These are phyloP conservation scores for Talaromyces sp. DNA, from an alignment of 2,329 filamentous ascomycete genomes.

Conservation along the genomic window DNA sequence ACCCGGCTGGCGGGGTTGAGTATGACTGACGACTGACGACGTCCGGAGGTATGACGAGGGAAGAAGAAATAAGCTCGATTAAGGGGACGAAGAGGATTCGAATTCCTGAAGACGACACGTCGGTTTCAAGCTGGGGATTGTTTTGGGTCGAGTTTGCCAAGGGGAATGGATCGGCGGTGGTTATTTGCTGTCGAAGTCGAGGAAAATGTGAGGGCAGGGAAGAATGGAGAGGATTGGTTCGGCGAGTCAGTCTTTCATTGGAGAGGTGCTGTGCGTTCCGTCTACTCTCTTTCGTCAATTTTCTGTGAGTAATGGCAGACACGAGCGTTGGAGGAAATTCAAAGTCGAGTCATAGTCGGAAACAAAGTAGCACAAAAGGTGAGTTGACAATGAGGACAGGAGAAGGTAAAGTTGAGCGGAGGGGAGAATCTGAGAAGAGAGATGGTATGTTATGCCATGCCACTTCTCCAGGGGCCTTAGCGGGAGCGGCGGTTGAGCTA, in stretches of 20 bases:
- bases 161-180: slow-evolving; percentile 22
- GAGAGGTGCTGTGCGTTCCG: neutral
- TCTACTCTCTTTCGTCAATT: neutral
- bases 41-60: slow-evolving; percentile 4
- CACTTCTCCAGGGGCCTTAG: neutral
- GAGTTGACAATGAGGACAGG: neutral
- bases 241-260: slow-evolving; percentile 4
- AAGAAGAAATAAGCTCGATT: neutral
- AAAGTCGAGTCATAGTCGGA: neutral
- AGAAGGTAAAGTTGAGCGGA: neutral
- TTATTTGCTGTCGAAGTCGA: neutral
- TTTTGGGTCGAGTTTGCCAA: slow-evolving; percentile 16
- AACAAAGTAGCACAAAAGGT: neutral
- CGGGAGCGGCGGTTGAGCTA: neutral
- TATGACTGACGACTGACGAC: slow-evolving; percentile 10
- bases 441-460: neutral
- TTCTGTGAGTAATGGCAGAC: neutral
- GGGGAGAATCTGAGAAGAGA: neutral
- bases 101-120: slow-evolving; percentile 7
- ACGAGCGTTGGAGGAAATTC: neutral
- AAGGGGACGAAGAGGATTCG: neutral
- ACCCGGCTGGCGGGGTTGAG: neutral
- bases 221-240: slow-evolving; percentile 7
- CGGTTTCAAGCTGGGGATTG: slow-evolving; percentile 6
- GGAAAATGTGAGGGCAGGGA: slow-evolving; percentile 7